These are phyloP conservation scores for Nigrospora osmanthi DNA, from an alignment of 2,329 filamentous ascomycete species.

Conservation along the genomic window DNA sequence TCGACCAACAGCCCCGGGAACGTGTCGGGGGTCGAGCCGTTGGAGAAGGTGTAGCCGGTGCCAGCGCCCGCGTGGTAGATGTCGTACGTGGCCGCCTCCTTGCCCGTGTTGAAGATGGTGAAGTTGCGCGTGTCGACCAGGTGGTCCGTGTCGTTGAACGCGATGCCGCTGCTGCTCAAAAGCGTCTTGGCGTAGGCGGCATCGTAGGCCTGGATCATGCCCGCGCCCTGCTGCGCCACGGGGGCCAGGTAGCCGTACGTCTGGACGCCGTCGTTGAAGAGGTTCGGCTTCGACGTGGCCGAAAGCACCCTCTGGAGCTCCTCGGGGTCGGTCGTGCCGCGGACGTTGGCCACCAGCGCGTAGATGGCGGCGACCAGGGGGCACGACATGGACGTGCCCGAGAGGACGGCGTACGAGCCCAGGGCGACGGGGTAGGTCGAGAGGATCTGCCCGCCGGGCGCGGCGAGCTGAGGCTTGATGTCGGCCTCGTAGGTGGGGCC, in stretches of 20 bases:
- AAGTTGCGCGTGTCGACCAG: conserved; percentile 41
- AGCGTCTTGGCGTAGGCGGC: conserved; percentile 46
- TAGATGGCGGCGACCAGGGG: conserved; percentile 47
- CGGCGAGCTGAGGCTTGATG: conserved; percentile 47
- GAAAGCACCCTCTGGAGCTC: conserved; percentile 41
- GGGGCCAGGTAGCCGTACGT: no score
- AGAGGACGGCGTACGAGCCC: conserved; percentile 27
- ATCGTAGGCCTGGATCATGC: background rate
- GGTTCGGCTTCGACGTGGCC: conserved; percentile 37
- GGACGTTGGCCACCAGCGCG: conserved; percentile 44
- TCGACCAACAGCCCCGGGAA: conserved; percentile 38
- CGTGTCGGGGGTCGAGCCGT: conserved; percentile 23
- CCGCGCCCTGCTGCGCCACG: background rate
- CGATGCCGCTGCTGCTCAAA: conserved; percentile 47
- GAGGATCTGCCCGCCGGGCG: conserved; percentile 49
- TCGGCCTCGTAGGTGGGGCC: conserved; percentile 53
- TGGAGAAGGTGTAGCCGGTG: conserved; percentile 45
- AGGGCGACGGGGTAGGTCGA: conserved; percentile 42
- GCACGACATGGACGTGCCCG: conserved; percentile 45
- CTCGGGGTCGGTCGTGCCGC: conserved; percentile 41
- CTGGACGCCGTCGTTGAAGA: conserved; percentile 33
- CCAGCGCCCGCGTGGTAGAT: conserved; percentile 41
- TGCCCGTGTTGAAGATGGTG: conserved; percentile 46
- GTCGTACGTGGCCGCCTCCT: conserved; percentile 39
- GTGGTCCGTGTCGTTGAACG: conserved; percentile 58